These are phyloP conservation scores for bread wheat (Triticum aestivum) DNA, from an alignment of 176 grass and related monocot genomes.

Conservation along the genomic window IWGSC_CS_RefSeq_v2.1 NC_057804.1:628601823-628602322, in stretches of 20 bases:
- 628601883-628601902: too few relatives aligned
- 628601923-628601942: slow-evolving; percentile 68
- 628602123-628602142: not conserved
- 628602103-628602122: slow-evolving; percentile 53
- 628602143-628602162: slow-evolving; percentile 32
- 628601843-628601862: too few relatives aligned
- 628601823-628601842: too few relatives aligned
- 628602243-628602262: slow-evolving; percentile 35
- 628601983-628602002: slow-evolving; percentile 42
- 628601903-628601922: slow-evolving; percentile 59
- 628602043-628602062: slow-evolving; percentile 58
- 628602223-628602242: slow-evolving; percentile 26
- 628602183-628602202: slow-evolving; percentile 82
- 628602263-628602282: slow-evolving; percentile 51
- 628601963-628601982: slow-evolving; percentile 63
- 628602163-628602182: slow-evolving; percentile 73
- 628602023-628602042: not conserved
- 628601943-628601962: slow-evolving; percentile 60
- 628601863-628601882: too few relatives aligned
- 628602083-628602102: slow-evolving; percentile 75
- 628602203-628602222: slow-evolving; percentile 76
- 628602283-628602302: slow-evolving; percentile 69
- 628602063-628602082: slow-evolving; percentile 82
- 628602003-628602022: not conserved
- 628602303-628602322: slow-evolving; percentile 39